These are phyloP conservation scores for Salix arbutifolia DNA, from an alignment of 345 rosid species.

Conservation along the genomic window DNA sequence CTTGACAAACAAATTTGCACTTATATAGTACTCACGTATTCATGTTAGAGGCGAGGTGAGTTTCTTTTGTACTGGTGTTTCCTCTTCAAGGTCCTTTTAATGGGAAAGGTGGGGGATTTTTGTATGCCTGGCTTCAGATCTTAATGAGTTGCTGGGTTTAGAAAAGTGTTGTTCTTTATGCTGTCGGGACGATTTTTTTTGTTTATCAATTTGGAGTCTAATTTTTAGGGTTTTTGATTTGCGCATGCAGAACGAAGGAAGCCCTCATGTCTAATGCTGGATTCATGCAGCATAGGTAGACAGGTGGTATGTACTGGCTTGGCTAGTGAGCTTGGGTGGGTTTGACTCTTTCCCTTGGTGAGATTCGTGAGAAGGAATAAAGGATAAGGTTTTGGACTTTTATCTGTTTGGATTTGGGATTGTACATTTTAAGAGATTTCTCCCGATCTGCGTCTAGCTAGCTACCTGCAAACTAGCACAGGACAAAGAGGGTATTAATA, in stretches of 20 bases:
- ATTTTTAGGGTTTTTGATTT: slow-evolving; percentile 28
- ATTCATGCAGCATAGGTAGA: slow-evolving; percentile 20
- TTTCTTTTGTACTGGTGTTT: neutral
- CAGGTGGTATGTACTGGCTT: neutral
- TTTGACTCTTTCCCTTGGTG: neutral
- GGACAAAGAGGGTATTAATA: neutral
- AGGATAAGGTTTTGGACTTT: slow-evolving; percentile 32
- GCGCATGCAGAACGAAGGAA: slow-evolving; percentile 33
- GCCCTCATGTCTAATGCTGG: slow-evolving; percentile 33
- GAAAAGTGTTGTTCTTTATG: neutral
- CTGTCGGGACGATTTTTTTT: slow-evolving; percentile 5
- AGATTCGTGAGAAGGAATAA: slow-evolving; percentile 3
- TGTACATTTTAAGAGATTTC: slow-evolving; percentile 6
- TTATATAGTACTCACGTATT: neutral
- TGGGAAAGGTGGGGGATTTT: neutral
- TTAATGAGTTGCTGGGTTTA: slow-evolving; percentile 2
- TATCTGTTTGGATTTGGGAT: slow-evolving; percentile 21
- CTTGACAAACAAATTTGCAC: neutral
- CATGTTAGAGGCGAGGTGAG: neutral
- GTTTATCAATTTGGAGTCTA: slow-evolving; percentile 7
- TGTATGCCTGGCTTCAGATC: neutral
- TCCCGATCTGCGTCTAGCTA: neutral
- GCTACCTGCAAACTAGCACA: neutral
- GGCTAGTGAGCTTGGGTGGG: slow-evolving; percentile 5
- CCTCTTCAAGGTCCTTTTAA: neutral